Evolutionary conservation across 176 grass and related monocot species (phyloP).

Genomic region (Canna indica): DNA sequence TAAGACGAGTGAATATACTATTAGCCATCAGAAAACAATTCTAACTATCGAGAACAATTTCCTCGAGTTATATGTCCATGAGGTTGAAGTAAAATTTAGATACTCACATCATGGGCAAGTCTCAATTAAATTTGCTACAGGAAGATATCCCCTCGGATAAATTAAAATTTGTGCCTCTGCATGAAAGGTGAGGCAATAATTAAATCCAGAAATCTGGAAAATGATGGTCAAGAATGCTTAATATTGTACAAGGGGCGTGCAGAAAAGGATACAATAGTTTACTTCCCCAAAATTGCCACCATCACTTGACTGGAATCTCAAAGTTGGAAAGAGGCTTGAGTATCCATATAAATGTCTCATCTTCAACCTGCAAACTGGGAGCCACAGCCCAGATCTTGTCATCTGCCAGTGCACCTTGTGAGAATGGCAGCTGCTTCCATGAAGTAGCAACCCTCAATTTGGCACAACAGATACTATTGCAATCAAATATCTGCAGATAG

Average conservation of each 20-base stretch:
- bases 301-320: not conserved
- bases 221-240: not conserved
- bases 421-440: not conserved
- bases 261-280: constrained; percentile 2
- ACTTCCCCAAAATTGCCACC: constrained; percentile 4
- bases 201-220: constrained; percentile 1
- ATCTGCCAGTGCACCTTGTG: not conserved
- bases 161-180: not conserved
- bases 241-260: not conserved
- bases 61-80: too few species aligned
- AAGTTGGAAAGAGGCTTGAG: not conserved
- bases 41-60: too few species aligned
- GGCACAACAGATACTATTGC: not conserved
- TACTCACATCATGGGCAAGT: not conserved
- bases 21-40: too few species aligned
- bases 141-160: not conserved
- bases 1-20: too few species aligned
- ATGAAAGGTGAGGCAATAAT: not conserved
- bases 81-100: not conserved
- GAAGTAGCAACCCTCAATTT: not conserved
- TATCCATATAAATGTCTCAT: not conserved
- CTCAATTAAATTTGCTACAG: constrained; percentile 1
- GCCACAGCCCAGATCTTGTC: not conserved
- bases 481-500: not conserved
- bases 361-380: not conserved